Evolutionary conservation across 108 stramenopile species (phyloP), one percentile per base, ranked within the genome.

Genomic region (Nitzschia sp.): DNA sequence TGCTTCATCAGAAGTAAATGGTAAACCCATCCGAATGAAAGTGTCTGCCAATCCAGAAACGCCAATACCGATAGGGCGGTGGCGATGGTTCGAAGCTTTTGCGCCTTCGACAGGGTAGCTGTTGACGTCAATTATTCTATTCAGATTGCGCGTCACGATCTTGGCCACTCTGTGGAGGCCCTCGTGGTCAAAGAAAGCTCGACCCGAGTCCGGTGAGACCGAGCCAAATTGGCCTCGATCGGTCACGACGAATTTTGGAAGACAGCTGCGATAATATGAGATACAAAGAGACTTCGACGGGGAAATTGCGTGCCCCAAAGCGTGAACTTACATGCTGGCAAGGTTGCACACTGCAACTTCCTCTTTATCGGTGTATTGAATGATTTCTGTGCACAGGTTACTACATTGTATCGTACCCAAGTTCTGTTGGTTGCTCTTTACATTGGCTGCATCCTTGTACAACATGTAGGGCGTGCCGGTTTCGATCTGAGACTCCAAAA

Each of bases 401-500:
- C 93, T 94, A 61, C 91, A 90, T 72, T 96, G 94, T 78, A 99
- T 98, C 3, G 97, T 96, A 31, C 98, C 98, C 30, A 99, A 70
- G 75, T 99, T 98, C 79, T 95, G 69, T 75, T 99, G 98, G 81
- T 99, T 99, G 72, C 94, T 95, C 72, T 97, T 99, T 63, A 55
- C 27, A 71, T 99, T 99, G 57, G 94, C 94, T 31, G 96, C 86
- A 73, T 99, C 98, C 77, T 99, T 99, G 83, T 94, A 98, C 1
- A 97, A 84, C 82, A 99, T 92, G 82, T 98, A 99, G 0, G 98
- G 98, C 17, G 96, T 98, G 23, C 98, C 98, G 0, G 97, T 97
- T 83, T 99, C 97, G 59, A 99, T 95, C 74, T 99, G 97, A 25
- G 91, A 82, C 54, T 94, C 89, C 46, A 95, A 61, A 54, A 96